Evolutionary conservation across 371 early-diverging fungal genomes (phyloP), one percentile per base, ranked within the genome.

Genomic region (Mucor lusitanicus): DNA sequence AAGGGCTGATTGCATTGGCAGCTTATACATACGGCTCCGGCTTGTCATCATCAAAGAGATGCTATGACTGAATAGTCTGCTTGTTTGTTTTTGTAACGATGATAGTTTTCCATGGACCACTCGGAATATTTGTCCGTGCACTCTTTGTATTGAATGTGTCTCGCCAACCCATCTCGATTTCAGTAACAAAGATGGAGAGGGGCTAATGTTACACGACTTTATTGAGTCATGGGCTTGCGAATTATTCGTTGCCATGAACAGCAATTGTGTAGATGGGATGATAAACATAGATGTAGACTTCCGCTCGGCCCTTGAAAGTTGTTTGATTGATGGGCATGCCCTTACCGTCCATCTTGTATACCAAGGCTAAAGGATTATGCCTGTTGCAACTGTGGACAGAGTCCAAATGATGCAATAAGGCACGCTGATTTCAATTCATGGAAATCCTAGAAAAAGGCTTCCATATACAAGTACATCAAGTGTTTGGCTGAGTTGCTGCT

Each of bases 401-500:
- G 27, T 53, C 53, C 23, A 53, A 11, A 27, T 53, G 53, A 15
- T 53, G 53, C 53, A 53, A 53, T 53, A 53, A 53, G 13, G 27
- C 27, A 13, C 15, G 12, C 13, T 15, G 12, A 53, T 53, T 53
- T 27, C 53, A 53, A 53, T 53, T 25, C 15, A 15, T 53, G 53
- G 53, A 53, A 53, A 27, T 53, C 53, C 13, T 53, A 27, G 23
- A 27, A 53, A 23, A 6, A 25, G n/a, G 13, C 23, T 53, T 21
- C 46, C 40, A 11, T 23, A 53, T 12, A 23, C 25, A 11, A 25
- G 13, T 27, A 1, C 3, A 23, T 13, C 21, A 46, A 46, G 27
- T 11, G 53, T 59, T 39, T 33, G 39, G 59, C 59, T 59, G 59
- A 59, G 59, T 63, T 54, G 53, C 12, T 50, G 21, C 5, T 56